Evolutionary conservation across 495 filamentous ascomycete species (phyloP).

Genomic region (Talaromyces ruber): DNA sequence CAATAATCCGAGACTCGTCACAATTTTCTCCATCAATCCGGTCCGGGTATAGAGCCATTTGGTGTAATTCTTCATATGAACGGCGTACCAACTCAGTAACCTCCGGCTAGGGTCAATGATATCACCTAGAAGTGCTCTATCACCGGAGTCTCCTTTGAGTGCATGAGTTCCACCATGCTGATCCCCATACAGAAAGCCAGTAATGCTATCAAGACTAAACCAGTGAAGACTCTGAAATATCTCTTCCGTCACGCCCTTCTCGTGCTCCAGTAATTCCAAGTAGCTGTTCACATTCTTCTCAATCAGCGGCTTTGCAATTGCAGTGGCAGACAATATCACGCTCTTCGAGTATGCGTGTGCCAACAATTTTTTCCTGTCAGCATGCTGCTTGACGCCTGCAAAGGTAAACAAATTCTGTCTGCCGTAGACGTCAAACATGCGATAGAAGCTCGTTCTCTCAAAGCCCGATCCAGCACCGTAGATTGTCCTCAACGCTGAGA

Average conservation of each 20-base stretch:
- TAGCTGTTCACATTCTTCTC: neutral
- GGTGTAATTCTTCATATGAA: constrained; percentile 26
- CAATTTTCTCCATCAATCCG: constrained; percentile 14
- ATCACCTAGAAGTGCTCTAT: constrained; percentile 22
- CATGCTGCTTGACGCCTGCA: constrained; percentile 17
- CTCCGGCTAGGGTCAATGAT: constrained; percentile 21
- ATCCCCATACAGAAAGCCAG: constrained; percentile 23
- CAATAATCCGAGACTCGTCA: constrained; percentile 11
- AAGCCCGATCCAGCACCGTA: constrained; percentile 35
- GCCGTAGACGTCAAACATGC: constrained; percentile 34
- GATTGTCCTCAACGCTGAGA: constrained; percentile 19
- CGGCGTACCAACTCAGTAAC: constrained; percentile 3
- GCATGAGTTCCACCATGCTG: constrained; percentile 14
- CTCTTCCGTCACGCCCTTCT: constrained; percentile 17
- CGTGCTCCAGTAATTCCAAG: neutral
- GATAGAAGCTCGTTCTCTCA: constrained; percentile 28
- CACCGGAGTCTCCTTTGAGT: constrained; percentile 10
- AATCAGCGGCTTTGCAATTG: constrained; percentile 21
- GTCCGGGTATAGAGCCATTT: constrained; percentile 20
- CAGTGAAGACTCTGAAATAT: constrained; percentile 30
- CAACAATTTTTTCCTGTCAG: constrained; percentile 30
- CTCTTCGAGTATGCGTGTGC: constrained; percentile 29
- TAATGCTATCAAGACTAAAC: constrained; percentile 33
- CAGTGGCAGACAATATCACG: constrained; percentile 20
- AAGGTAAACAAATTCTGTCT: constrained; percentile 29